Evolutionary conservation across 345 rosid species (phyloP), one percentile per base, ranked within the genome.

Genomic region (Clarkia xantiana): DNA sequence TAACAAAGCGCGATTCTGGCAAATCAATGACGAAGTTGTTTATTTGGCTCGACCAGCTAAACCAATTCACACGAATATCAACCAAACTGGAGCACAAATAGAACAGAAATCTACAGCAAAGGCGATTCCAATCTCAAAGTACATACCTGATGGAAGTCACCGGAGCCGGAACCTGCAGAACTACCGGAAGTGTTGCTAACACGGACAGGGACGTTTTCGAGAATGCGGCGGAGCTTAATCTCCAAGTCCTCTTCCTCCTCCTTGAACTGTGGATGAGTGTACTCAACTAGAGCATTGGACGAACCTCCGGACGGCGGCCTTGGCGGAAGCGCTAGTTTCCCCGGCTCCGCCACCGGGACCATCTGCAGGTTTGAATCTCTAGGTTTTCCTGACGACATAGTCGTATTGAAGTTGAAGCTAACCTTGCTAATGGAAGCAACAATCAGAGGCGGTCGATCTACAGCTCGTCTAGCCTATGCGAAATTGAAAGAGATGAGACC

Each of bases 111-210:
- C 29, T 23, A 23, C 29, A 23, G 29, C 3, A 29, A 29, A 29
- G 1, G 8, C 36, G 36, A 29, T 29, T 22, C 36, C 7, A 29
- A 29, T 29, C 8, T 29, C 7, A 29, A 29, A 29, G 9, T 22
- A 29, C 36, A 8, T 62, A 84, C 99, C 94, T 87, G 99, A 53
- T 91, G 99, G 47, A 91, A 91, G 64, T 87, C 99, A 10, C 94
- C 88, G 50, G 95, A 91, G 46, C 95, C 96, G 14, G 94, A 82
- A 67, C 99, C 95, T 3, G 96, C 99, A 7, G 96, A 91, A 68
- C 99, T 91, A 12, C 96, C 95, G 0, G 99, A 91, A 40, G 99
- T 82, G 53, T 86, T 91, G 42, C 81, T 84, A 57, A 91, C 96
- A 16, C 96, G 82, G 45, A 91, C 96, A 0, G 98, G 98, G 0